Conservation (phyloP, 345 rosid species). For the Eutrema yunnanense region DNA sequence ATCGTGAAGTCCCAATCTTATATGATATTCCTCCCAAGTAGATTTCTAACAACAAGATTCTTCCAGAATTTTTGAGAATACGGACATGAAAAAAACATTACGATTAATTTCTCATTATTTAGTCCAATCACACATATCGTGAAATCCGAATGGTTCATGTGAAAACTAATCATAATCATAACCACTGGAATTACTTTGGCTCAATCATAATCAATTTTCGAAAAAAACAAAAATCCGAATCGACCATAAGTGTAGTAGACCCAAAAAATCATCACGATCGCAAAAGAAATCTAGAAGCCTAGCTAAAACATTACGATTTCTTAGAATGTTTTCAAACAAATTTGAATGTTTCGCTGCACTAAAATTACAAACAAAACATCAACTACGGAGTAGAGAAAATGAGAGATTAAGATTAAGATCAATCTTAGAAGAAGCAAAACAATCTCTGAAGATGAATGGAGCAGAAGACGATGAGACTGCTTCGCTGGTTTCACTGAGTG, state of each 20-base stretch:
- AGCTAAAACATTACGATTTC: not conserved
- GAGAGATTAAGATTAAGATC: conserved; percentile 33
- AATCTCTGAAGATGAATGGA: conserved; percentile 24
- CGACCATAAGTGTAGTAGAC: not conserved
- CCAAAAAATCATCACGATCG: not conserved
- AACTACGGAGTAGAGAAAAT: conserved; percentile 22
- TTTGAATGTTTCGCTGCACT: conserved; percentile 12
- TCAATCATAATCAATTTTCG: not conserved
- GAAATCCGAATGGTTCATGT: not conserved
- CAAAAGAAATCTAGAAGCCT: not conserved
- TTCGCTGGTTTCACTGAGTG: conserved; percentile 24
- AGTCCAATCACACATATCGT: not conserved
- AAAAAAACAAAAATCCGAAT: not conserved
- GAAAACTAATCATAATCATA: not conserved
- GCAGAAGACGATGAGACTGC: conserved; percentile 22
- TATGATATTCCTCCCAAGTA: too few relatives aligned
- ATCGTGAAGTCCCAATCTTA: too few relatives aligned
- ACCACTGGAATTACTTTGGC: not conserved
- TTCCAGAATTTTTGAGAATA: too few relatives aligned
- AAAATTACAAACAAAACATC: not conserved
- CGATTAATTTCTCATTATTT: not conserved
- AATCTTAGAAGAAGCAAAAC: conserved; percentile 28
- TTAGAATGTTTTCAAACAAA: not conserved
- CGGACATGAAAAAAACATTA: too few relatives aligned
- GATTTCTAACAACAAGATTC: too few relatives aligned